Conservation (phyloP, 257 asterid species). For the Primulina huaijiensis region DNA sequence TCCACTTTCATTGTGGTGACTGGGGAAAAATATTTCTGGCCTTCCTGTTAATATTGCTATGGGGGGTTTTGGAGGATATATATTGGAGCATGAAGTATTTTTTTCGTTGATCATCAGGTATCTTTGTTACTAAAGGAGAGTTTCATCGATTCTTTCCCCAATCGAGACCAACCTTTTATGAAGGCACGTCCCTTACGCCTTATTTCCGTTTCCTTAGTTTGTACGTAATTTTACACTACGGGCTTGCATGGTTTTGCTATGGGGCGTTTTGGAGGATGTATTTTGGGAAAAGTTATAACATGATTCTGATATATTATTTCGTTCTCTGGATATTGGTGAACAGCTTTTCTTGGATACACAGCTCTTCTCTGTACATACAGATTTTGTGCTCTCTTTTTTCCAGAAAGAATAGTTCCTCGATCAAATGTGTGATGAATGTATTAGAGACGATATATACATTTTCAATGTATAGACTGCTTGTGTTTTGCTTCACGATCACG, state of each 20-base stretch:
- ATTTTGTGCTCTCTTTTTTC: conserved; percentile 86
- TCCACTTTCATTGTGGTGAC: neutral
- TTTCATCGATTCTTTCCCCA: conserved; percentile 88
- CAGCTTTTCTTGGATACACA: conserved; percentile 97
- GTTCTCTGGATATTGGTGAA: conserved; percentile 24
- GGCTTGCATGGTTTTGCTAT: no score
- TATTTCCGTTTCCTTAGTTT: neutral
- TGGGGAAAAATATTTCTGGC: neutral
- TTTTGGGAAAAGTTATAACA: neutral
- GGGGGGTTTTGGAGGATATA: no score
- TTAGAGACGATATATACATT: neutral
- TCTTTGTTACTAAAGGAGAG: conserved; percentile 94
- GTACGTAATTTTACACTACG: no score
- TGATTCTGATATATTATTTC: conserved; percentile 25
- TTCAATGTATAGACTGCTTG: neutral
- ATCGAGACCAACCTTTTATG: conserved; percentile 90
- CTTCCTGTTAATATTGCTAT: no score
- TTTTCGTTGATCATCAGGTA: conserved; percentile 46
- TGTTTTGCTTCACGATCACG: neutral
- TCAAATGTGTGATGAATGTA: neutral
- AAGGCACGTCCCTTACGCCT: conserved; percentile 46
- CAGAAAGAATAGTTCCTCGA: conserved; percentile 72
- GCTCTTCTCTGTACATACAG: conserved; percentile 99
- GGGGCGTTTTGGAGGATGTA: no score
- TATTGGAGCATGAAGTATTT: no score